Evolutionary conservation across 768 basidiomycete genomes (phyloP).

Genomic region (Melanogaster broomeanus): DNA sequence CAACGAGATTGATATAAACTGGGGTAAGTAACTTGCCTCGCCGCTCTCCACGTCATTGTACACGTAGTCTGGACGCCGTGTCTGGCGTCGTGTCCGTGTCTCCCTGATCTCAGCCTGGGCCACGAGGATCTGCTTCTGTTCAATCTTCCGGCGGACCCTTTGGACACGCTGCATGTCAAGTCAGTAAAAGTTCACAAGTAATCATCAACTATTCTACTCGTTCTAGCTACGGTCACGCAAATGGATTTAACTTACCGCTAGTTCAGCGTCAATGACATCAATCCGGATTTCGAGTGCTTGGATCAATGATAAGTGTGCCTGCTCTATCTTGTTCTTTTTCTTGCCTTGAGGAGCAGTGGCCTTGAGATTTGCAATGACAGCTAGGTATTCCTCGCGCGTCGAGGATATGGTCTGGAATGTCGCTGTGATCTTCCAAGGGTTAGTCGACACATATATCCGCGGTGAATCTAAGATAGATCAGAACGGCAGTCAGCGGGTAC

Average conservation of each 20-base stretch:
- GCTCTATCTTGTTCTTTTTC: conserved; percentile 60
- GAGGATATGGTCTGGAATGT: conserved; percentile 73
- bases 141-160: conserved; percentile 67
- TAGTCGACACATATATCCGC: conserved; percentile 79
- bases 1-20: conserved; percentile 21
- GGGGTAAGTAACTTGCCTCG: conserved; percentile 35
- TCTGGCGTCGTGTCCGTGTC: conserved; percentile 75
- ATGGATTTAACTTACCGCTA: conserved; percentile 55
- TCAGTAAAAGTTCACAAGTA: conserved; percentile 22
- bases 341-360: conserved; percentile 43
- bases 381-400: conserved; percentile 73
- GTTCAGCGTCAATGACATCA: conserved; percentile 66
- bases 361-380: conserved; percentile 62
- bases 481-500: conserved; percentile 34
- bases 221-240: conserved; percentile 10
- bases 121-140: conserved; percentile 61
- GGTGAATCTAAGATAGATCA: conserved; percentile 69
- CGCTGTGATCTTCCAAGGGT: conserved; percentile 87
- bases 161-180: conserved; percentile 60
- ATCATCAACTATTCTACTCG: conserved; percentile 9
- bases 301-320: conserved; percentile 62
- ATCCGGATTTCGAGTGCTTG: conserved; percentile 62
- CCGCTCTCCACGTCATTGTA: conserved; percentile 72
- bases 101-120: conserved; percentile 79
- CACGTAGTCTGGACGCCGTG: conserved; percentile 78